Conservation (phyloP, 805 yeast genomes). For the Yarrowia osloensis region DNA sequence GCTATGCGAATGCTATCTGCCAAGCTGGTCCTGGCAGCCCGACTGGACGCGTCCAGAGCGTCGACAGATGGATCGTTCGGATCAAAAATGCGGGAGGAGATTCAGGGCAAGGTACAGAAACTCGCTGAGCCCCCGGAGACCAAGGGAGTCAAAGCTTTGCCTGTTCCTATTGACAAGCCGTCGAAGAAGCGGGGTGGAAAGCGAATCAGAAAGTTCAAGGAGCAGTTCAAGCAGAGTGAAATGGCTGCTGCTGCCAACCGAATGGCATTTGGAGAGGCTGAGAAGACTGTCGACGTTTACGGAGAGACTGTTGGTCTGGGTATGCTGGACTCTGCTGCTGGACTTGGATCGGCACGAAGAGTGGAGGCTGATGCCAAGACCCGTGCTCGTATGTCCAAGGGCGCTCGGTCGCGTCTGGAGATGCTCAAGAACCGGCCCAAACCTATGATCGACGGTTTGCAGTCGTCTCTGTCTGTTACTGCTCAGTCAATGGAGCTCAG, state of each 20-base stretch:
- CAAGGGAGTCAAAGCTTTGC: slow-evolving; percentile 61
- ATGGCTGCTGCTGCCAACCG: slow-evolving; percentile 80
- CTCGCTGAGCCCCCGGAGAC: slow-evolving; percentile 75
- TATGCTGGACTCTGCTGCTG: slow-evolving; percentile 51
- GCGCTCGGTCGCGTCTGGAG: slow-evolving; percentile 32
- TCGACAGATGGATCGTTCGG: slow-evolving; percentile 59
- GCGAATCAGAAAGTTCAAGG: slow-evolving; percentile 74
- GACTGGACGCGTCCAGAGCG: slow-evolving; percentile 64
- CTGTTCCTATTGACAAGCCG: slow-evolving; percentile 71
- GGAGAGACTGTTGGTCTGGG: slow-evolving; percentile 81
- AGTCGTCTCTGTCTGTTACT: slow-evolving; percentile 7
- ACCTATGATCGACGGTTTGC: slow-evolving; percentile 26
- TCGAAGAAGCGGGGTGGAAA: slow-evolving; percentile 87
- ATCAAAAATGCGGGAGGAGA: slow-evolving; percentile 57
- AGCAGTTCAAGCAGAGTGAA: slow-evolving; percentile 78
- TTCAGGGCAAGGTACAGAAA: slow-evolving; percentile 65
- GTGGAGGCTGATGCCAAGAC: slow-evolving; percentile 48
- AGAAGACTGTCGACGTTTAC: slow-evolving; percentile 61
- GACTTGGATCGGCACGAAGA: slow-evolving; percentile 38
- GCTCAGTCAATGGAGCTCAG: slow-evolving; percentile 21
- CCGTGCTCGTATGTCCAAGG: slow-evolving; percentile 61
- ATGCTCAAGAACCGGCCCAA: slow-evolving; percentile 15
- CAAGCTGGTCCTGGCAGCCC: slow-evolving; percentile 76
- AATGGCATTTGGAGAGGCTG: slow-evolving; percentile 78
- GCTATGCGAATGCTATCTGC: slow-evolving; percentile 80